Evolutionary conservation across 139 green algal species (phyloP), one percentile per base, ranked within the genome.

Genomic region (Tetradesmus lagerheimii): DNA sequence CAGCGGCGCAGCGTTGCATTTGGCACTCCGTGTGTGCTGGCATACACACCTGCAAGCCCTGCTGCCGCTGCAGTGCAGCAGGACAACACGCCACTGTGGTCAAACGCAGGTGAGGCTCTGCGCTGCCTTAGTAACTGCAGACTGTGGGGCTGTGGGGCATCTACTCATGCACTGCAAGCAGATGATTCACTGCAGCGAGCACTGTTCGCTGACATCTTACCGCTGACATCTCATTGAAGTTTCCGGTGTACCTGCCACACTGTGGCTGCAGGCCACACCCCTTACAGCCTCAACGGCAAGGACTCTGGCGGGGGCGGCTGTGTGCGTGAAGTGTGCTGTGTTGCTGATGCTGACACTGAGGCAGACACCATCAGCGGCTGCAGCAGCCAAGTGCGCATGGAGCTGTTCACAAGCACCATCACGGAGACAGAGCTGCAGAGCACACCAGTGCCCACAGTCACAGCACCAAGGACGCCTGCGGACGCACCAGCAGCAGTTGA

Each of bases 11-110:
- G 43, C 29, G 80, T 89, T 9, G 71, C 85, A 38, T 89, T 89
- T 78, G 85, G 85, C 71, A 89, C 85, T 1, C 85, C 85, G 34
- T 76, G 43, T 5, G 43, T 89, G 43, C 74, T 89, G n/a, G 35
- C 71, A 71, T 89, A 89, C 45, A 89, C 74, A 9, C 71, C 85
- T 12, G 29, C 85, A 85, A 35, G 9, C 35, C 27, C 85, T 37
- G 39, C 38, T 20, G 83, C 18, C 57, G 31, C 14, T 18, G 37
- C 85, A 89, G 47, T 45, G 16, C 34, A 79, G 8, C 25, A 43
- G 34, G 75, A 80, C 16, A 77, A 9, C 35, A 91, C 87, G 2
- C 87, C 87, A 45, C 62, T 91, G 18, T 91, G 77, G 87, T 91
- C 87, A 6, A 91, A 86, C 50, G 87, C 87, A 41, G 83, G 83